Evolutionary conservation across 2,329 filamentous ascomycete genomes (phyloP).

Genomic region (Xylariaceae sp.): DNA sequence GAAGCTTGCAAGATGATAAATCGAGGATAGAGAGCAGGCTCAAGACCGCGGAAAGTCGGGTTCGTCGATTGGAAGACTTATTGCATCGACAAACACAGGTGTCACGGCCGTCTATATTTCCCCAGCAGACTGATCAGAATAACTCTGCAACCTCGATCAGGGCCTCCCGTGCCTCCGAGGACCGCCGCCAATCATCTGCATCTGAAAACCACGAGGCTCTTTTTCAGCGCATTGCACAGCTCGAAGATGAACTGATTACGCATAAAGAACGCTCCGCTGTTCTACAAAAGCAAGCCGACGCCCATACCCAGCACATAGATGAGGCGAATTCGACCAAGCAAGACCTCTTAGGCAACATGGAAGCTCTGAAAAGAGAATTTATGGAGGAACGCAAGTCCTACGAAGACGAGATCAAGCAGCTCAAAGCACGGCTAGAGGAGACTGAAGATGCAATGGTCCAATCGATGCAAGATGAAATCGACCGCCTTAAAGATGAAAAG

Average conservation of each 20-base stretch:
- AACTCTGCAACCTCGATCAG: slow-evolving; percentile 58
- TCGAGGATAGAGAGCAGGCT: slow-evolving; percentile 74
- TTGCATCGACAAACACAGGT: slow-evolving; percentile 80
- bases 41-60: slow-evolving; percentile 85
- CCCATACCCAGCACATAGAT: slow-evolving; percentile 69
- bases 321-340: slow-evolving; percentile 92
- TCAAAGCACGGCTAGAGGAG: slow-evolving; percentile 83
- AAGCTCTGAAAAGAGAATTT: slow-evolving; percentile 89
- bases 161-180: slow-evolving; percentile 50
- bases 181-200: slow-evolving; percentile 51
- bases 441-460: slow-evolving; percentile 89
- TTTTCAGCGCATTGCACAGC: slow-evolving; percentile 59
- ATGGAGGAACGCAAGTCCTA: slow-evolving; percentile 82
- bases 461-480: slow-evolving; percentile 73
- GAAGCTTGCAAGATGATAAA: slow-evolving; percentile 84
- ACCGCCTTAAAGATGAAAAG: slow-evolving; percentile 64
- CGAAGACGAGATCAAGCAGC: slow-evolving; percentile 77
- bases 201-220: slow-evolving; percentile 56
- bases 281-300: slow-evolving; percentile 73
- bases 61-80: slow-evolving; percentile 89
- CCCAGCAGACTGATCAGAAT: slow-evolving; percentile 56
- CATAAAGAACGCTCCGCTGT: slow-evolving; percentile 73
- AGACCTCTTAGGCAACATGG: slow-evolving; percentile 93
- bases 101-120: slow-evolving; percentile 63
- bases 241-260: slow-evolving; percentile 79